Conservation (phyloP, 192 early-diverging fungal species). For the Chytriomyces confervae region DNA sequence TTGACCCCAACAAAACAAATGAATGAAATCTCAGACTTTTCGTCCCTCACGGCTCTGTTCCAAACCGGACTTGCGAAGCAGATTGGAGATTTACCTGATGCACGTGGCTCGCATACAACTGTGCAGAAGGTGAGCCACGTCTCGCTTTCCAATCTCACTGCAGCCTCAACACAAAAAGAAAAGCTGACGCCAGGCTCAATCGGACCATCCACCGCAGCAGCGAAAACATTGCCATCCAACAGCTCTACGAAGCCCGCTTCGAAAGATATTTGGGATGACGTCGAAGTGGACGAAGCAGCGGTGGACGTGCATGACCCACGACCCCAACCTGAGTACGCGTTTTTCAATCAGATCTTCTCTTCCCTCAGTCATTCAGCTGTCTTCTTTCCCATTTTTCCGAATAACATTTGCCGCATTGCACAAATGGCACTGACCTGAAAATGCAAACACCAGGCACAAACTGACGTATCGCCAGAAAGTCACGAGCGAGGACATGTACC, state of each 20-base stretch:
- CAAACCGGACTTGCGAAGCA: conserved; percentile 13
- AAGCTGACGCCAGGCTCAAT: conserved; percentile 29
- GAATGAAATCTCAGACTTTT: conserved; percentile 25
- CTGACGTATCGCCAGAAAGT: conserved; percentile 36
- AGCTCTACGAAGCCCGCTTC: background rate
- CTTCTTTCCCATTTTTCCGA: background rate
- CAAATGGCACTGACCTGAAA: too few relatives aligned
- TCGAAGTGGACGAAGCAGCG: conserved; percentile 10
- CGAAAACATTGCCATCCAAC: background rate
- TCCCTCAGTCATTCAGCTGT: background rate
- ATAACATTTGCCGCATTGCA: background rate
- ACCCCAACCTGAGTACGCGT: conserved; percentile 30
- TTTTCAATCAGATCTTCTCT: background rate
- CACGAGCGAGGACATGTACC: conserved; percentile 34
- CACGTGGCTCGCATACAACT: too few relatives aligned
- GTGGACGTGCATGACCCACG: conserved; percentile 21
- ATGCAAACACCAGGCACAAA: conserved; percentile 12
- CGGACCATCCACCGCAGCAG: background rate
- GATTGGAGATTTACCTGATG: background rate
- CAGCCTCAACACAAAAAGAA: background rate
- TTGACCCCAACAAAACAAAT: background rate
- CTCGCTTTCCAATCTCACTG: too few relatives aligned
- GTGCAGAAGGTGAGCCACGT: too few relatives aligned
- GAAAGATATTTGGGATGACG: conserved; percentile 38
- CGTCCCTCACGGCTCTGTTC: conserved; percentile 27